These are phyloP conservation scores for Debaryomycetaceae sp. DNA, from an alignment of 1,139 yeast species.

Conservation along the genomic window DNA sequence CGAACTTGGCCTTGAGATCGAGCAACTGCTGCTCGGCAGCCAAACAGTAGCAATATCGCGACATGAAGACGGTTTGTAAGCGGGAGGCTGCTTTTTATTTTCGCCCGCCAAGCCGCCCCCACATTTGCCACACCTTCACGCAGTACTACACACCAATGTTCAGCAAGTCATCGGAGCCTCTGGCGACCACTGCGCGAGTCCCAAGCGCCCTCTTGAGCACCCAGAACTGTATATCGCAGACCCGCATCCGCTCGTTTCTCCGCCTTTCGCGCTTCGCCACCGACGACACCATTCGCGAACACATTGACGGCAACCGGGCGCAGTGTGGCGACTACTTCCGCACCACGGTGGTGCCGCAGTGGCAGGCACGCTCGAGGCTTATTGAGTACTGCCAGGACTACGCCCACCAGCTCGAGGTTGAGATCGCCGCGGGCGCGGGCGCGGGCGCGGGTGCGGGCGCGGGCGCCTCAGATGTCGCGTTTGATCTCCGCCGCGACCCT, in stretches of 20 bases:
- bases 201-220: constrained; percentile 18
- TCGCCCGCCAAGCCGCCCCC: too few relatives aligned
- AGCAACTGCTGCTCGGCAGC: constrained; percentile 1
- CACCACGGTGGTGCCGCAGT: constrained; percentile 30
- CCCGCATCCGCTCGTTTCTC: constrained; percentile 36
- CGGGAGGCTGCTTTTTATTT: too few relatives aligned
- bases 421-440: constrained; percentile 1
- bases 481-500: constrained; percentile 37
- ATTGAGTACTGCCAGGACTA: constrained; percentile 30
- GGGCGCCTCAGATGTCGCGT: constrained; percentile 9
- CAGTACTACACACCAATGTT: constrained; percentile 2
- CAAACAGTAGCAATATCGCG: constrained; percentile 1
- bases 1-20: neutral
- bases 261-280: constrained; percentile 33
- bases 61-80: neutral
- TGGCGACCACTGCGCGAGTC: neutral
- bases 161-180: neutral
- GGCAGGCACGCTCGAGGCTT: constrained; percentile 28
- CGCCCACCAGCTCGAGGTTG: constrained; percentile 16
- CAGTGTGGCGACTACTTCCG: constrained; percentile 29
- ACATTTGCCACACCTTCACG: neutral
- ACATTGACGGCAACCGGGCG: constrained; percentile 26
- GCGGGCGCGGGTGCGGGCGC: too few relatives aligned
- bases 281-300: constrained; percentile 38
- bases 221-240: constrained; percentile 29